Evolutionary conservation across 768 basidiomycete species (phyloP), one percentile per base, ranked within the genome.

Genomic region (Panaeolus cyanescens): DNA sequence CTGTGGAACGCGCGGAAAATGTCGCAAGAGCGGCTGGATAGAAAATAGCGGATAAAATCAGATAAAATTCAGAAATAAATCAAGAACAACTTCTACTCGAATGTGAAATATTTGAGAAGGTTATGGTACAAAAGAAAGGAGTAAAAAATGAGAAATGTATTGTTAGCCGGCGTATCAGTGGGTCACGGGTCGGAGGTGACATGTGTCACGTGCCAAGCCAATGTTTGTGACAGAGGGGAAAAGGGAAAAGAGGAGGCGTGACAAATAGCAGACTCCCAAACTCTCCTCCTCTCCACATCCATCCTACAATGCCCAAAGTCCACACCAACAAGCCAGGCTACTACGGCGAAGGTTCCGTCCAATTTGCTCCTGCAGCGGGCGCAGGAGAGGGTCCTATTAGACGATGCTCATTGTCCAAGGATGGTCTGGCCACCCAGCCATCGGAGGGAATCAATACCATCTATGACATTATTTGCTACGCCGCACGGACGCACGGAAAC

Each of bases 361-460:
- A 87, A 60, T 79, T 90, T 10, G 74, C 73, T 1, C 72, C 82
- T 0, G 69, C 80, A 32, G 65, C 67, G 0, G 61, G 65, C 5
- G 73, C 77, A 2, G 85, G 85, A 55, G 85, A 89, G 61, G 82
- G 85, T 4, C 78, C 78, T 42, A 77, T 81, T 7, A 88, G 90
- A 36, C 82, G 92, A 25, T 73, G 83, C 13, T 80, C 84, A 1
- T 81, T 86, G 33, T 74, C 80, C 1, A 75, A 83, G 20, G 86
- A 91, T 65, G 71, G 60, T 8, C 82, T 93, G 20, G 79, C 90
- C 19, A 83, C 80, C 0, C 84, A 79, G 66, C 92, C 91, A 2
- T 76, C 85, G 59, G 89, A 89, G 57, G 93, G 92, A 39, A 82
- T 98, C 60, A 83, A 91, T 65, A 93, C 93, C 30, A 83, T 95